Percentiles rank a stretch among this genome's conserved stretches.
Conservation (phyloP, 805 yeast genomes). For the Priceomyces castillae region DNA sequence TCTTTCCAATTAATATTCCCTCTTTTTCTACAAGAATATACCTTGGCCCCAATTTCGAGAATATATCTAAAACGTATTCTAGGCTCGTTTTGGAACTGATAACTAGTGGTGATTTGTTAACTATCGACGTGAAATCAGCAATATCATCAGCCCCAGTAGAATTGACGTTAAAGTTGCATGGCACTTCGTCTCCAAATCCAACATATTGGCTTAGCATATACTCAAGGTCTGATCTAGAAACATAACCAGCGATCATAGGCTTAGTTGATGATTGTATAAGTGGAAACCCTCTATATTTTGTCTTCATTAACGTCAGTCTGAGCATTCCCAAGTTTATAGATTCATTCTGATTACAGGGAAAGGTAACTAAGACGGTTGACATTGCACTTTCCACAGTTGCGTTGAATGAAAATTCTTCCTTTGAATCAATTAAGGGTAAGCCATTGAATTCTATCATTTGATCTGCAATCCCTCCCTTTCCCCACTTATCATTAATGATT, state of each 20-base stretch:
- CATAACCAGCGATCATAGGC: conserved; percentile 45
- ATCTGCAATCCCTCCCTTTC: conserved; percentile 88
- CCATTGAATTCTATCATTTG: conserved; percentile 90
- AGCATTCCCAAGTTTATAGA: conserved; percentile 32
- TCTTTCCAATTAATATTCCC: conserved; percentile 66
- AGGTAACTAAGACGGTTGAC: conserved; percentile 41
- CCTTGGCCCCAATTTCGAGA: conserved; percentile 77
- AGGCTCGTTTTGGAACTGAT: conserved; percentile 54
- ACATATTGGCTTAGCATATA: conserved; percentile 21
- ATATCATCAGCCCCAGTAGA: conserved; percentile 6
- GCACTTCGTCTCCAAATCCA: conserved; percentile 11
- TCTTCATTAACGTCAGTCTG: conserved; percentile 28
- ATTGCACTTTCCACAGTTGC: conserved; percentile 54
- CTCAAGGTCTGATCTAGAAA: conserved; percentile 42
- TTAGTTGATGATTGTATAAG: conserved; percentile 39
- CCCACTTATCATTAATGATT: conserved; percentile 65
- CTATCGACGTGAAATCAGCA: conserved; percentile 21
- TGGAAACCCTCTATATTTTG: conserved; percentile 51
- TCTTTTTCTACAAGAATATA: conserved; percentile 58
- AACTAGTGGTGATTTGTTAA: conserved; percentile 60
- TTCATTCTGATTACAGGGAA: conserved; percentile 33
- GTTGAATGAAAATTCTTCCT: conserved; percentile 60
- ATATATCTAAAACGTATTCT: conserved; percentile 62
- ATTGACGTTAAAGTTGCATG: conserved; percentile 11
- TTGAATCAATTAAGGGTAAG: conserved; percentile 72